These are phyloP conservation scores for Breynia disticha DNA, from an alignment of 441 rosid genomes.

Conservation along the genomic window DNA sequence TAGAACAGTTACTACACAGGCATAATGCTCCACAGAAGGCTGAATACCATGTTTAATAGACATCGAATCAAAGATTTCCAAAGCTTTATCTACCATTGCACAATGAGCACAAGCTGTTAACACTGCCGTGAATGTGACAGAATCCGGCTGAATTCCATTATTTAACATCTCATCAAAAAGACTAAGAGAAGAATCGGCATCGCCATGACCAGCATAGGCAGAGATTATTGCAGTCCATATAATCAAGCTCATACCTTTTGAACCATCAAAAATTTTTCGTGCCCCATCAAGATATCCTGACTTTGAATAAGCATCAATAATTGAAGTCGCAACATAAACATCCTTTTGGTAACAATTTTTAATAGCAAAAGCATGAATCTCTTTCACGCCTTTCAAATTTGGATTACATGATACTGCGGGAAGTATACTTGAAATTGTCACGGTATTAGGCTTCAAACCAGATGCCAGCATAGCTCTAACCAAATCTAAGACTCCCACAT, in stretches of 20 bases:
- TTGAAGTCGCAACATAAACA: conserved; percentile 59
- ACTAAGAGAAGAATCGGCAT: conserved; percentile 39
- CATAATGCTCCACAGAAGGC: conserved; percentile 69
- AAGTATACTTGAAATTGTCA: conserved; percentile 64
- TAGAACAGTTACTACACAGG: conserved; percentile 68
- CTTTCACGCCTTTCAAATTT: conserved; percentile 64
- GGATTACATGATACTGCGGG: conserved; percentile 44
- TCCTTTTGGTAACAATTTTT: conserved; percentile 37
- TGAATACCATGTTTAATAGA: conserved; percentile 27
- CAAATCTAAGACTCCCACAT: conserved; percentile 34
- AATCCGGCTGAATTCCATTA: conserved; percentile 49
- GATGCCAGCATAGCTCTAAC: conserved; percentile 47
- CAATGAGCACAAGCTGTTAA: conserved; percentile 71
- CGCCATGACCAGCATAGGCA: conserved; percentile 68
- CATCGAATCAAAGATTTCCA: conserved; percentile 48
- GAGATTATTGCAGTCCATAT: conserved; percentile 82
- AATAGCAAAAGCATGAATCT: conserved; percentile 55
- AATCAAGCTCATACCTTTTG: conserved; percentile 48
- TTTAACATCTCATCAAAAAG: conserved; percentile 51
- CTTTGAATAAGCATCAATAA: conserved; percentile 64
- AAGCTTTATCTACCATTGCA: conserved; percentile 51
- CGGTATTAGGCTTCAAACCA: conserved; percentile 49
- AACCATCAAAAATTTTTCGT: conserved; percentile 42
- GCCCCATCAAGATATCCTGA: conserved; percentile 57
- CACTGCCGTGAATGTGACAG: conserved; percentile 61